A percentile compares a stretch with the other conserved stretches of the same genome.
Conservation (phyloP, 2,329 filamentous ascomycete genomes). For the Neoscytalidium dimidiatum region DNA sequence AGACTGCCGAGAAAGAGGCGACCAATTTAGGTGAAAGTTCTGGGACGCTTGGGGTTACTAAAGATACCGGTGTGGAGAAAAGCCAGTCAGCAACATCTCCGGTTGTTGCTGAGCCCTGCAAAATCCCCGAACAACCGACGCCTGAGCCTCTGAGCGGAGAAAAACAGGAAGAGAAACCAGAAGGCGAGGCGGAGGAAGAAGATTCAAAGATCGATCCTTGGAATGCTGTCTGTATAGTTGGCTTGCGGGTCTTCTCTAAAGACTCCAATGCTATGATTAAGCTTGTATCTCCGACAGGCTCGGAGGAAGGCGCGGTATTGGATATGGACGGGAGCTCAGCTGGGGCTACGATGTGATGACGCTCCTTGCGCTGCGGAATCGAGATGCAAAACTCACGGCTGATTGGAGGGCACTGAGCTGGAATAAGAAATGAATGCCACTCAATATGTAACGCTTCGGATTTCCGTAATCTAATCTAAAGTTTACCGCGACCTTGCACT, state of each 20-base stretch:
- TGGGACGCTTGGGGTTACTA: no score
- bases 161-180: conserved; percentile 20
- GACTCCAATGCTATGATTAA: conserved; percentile 53
- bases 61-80: neutral
- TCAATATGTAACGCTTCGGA: no score
- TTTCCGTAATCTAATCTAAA: no score
- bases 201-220: conserved; percentile 55
- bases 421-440: no score
- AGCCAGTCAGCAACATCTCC: neutral
- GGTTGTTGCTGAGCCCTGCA: no score
- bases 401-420: no score
- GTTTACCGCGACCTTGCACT: no score
- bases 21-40: no score
- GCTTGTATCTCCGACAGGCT: conserved; percentile 46
- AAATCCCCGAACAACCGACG: neutral
- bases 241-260: conserved; percentile 58
- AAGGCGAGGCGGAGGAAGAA: conserved; percentile 35
- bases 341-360: conserved; percentile 37
- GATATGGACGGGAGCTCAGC: conserved; percentile 35
- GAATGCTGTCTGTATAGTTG: conserved; percentile 63
- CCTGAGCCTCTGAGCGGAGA: neutral
- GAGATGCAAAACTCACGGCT: no score
- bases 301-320: conserved; percentile 33
- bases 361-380: no score
- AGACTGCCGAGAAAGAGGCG: neutral